Evolutionary conservation across 345 rosid genomes (phyloP), one percentile per base, ranked within the genome.

Genomic region (Diplotaxis tenuifolia): DNA sequence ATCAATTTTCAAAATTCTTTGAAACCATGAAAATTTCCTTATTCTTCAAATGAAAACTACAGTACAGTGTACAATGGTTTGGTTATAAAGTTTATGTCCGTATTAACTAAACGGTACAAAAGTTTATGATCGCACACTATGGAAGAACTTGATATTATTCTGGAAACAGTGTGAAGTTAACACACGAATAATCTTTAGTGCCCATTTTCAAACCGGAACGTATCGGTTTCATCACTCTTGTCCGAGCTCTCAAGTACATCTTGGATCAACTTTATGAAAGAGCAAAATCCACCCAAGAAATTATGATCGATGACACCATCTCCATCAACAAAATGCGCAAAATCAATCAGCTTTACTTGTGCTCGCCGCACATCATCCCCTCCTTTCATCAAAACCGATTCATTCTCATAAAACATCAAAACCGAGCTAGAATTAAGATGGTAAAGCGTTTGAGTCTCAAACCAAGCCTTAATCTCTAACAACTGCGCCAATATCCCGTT

Each of bases 201-300:
- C 25, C 75, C 67, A 27, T 70, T 76, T 25, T 66, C 69, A 66
- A 40, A 25, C 19, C 4, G 19, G 22, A 68, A 59, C 52, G 68
- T 36, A 10, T 71, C 14, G 9, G 57, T 65, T 50, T 72, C 64
- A 22, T 78, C 28, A 53, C 71, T 49, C 12, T 86, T 83, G 61
- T 83, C 82, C 6, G 79, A 70, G 64, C 75, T 62, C 27, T 81
- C 77, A 28, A 86, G 85, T 49, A 92, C 82, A 75, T 86, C 91
- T 9, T 88, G 81, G 65, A 95, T 77, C 64, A 90, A 82, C 67
- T 92, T 90, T 62, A 90, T 92, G 64, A 90, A 75, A 52, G 97
- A 95, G 82, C 96, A 92, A 47, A 90, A 86, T 28, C 98, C 98
- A 29, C 98, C 98, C 79, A 90, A 75, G 85, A 88, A 92, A 73